phyloP scores from a whole-genome alignment of 371 early-diverging fungal genomes.

The Actinomortierella wolfii region DNA sequence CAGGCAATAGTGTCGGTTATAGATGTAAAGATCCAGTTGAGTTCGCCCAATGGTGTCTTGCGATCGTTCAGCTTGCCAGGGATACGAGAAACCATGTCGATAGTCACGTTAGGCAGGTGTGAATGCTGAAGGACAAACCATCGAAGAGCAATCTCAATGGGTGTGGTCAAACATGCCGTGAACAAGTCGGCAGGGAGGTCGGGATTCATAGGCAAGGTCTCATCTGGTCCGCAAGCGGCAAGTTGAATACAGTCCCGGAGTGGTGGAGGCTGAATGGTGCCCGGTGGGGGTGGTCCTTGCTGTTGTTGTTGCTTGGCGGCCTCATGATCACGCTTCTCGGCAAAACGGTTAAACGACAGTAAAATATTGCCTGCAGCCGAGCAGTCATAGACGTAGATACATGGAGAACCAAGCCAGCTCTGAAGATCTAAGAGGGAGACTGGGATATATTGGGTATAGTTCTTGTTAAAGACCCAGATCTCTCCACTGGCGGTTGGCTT shows the following conservation, averaged over 20 bases:
- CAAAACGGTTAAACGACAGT: constrained; percentile 85
- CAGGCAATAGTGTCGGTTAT: constrained; percentile 99
- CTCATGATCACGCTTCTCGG: constrained; percentile 84
- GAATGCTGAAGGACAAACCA: constrained; percentile 93
- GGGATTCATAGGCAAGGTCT: constrained; percentile 91
- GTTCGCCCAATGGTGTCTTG: constrained; percentile 93
- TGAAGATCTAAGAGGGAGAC: constrained; percentile 90
- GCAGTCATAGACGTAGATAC: constrained; percentile 96
- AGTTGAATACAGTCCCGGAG: constrained; percentile 91
- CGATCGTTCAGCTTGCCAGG: constrained; percentile 92
- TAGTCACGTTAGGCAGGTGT: constrained; percentile 71
- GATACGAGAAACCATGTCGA: constrained; percentile 86
- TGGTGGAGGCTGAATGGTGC: constrained; percentile 50
- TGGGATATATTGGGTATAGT: constrained; percentile 97
- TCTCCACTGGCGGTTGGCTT: constrained; percentile 95
- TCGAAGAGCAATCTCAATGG: constrained; percentile 91
- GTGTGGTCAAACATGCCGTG: constrained; percentile 94
- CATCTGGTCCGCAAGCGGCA: constrained; percentile 88
- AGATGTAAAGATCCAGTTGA: constrained; percentile 98
- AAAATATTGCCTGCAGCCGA: constrained; percentile 93
- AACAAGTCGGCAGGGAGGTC: constrained; percentile 96
- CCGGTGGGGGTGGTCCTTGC: constrained; percentile 30
- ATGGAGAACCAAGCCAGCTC: constrained; percentile 94
- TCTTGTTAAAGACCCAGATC: constrained; percentile 97
- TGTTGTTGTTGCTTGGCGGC: constrained; percentile 44